These are phyloP conservation scores for Tricholoma flavovirens DNA, from an alignment of 768 basidiomycete species.

Conservation along the genomic window DNA sequence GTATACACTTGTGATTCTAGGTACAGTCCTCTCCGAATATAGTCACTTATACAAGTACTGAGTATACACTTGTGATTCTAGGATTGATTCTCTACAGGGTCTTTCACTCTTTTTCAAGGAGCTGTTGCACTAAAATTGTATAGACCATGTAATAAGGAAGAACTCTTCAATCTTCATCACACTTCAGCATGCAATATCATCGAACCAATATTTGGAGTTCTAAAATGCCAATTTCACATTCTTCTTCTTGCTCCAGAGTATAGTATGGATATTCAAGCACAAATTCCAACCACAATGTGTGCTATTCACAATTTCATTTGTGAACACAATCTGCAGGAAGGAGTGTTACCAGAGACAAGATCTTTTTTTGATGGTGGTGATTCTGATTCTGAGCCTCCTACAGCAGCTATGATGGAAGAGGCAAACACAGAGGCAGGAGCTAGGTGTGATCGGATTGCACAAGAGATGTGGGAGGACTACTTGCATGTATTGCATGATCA, in stretches of 20 bases:
- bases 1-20: no score
- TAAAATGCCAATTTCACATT: slow-evolving; percentile 17
- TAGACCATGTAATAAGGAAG: neutral
- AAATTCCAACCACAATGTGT: slow-evolving; percentile 15
- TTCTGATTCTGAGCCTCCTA: slow-evolving; percentile 6
- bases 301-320: slow-evolving; percentile 25
- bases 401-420: slow-evolving; percentile 5
- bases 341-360: neutral
- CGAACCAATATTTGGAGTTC: slow-evolving; percentile 25
- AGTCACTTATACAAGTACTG: no score
- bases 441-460: slow-evolving; percentile 18
- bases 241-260: slow-evolving; percentile 10
- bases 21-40: no score
- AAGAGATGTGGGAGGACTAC: slow-evolving; percentile 21
- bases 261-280: slow-evolving; percentile 14
- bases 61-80: no score
- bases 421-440: slow-evolving; percentile 13
- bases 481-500: neutral
- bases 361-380: neutral
- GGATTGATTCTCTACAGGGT: no score
- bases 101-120: neutral
- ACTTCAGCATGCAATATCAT: no score
- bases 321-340: slow-evolving; percentile 14
- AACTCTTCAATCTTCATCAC: no score
- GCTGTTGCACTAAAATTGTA: neutral